A percentile compares a stretch with the other conserved stretches of the same genome.
Conservation (phyloP, 2,329 filamentous ascomycete species). For the Microsporum ferrugineum region DNA sequence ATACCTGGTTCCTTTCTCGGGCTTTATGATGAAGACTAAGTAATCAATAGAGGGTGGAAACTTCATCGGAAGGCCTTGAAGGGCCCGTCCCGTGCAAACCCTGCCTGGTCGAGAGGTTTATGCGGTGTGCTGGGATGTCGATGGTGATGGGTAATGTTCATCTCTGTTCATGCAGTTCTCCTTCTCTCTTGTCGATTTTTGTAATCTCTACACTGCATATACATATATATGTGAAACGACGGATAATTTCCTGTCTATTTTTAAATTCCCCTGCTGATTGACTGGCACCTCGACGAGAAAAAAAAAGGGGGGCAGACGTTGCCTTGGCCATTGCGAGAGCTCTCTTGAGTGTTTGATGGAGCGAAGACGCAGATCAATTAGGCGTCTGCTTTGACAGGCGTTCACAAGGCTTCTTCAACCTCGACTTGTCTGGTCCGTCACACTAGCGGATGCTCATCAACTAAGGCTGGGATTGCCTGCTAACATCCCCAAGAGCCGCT, state of each 20-base stretch:
- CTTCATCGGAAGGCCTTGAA: background rate
- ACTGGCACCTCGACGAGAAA: background rate
- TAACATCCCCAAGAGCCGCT: background rate
- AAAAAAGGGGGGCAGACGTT: background rate
- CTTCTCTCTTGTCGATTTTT: background rate
- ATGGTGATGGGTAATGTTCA: background rate
- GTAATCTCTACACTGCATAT: background rate
- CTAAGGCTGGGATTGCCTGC: background rate
- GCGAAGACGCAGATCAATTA: background rate
- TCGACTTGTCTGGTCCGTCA: background rate
- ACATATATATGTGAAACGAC: background rate
- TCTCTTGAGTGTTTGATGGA: background rate
- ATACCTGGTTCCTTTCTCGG: background rate
- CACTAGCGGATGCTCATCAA: background rate
- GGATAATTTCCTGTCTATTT: background rate
- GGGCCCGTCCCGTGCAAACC: conserved; percentile 2
- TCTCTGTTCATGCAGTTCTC: background rate
- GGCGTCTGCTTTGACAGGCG: background rate
- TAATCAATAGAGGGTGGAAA: background rate
- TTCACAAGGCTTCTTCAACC: background rate
- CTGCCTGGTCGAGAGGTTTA: background rate
- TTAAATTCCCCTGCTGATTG: background rate
- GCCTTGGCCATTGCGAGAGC: background rate
- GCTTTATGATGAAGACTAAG: background rate
- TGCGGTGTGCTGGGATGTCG: background rate